phyloP scores from a whole-genome alignment of 768 basidiomycete species.

The Lactifluus volemus region DNA sequence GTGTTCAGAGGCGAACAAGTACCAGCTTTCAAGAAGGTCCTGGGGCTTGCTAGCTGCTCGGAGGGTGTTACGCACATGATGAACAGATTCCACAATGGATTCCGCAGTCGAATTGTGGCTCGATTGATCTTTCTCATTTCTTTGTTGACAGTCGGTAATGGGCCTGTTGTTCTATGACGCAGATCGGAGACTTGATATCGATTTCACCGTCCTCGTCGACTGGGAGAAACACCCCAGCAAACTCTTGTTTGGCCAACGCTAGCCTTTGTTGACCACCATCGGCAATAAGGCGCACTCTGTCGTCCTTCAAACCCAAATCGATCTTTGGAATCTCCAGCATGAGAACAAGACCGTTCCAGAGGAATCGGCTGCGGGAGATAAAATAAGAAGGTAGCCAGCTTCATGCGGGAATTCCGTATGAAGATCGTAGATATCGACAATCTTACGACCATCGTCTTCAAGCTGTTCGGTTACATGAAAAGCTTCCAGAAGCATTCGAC shows the following conservation, averaged over 20 bases:
- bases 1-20: slow-evolving; percentile 91
- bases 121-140: slow-evolving; percentile 88
- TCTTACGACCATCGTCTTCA: slow-evolving; percentile 43
- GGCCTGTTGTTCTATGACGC: slow-evolving; percentile 70
- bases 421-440: slow-evolving; percentile 33
- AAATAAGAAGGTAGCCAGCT: slow-evolving; percentile 69
- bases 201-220: slow-evolving; percentile 52
- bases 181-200: slow-evolving; percentile 13
- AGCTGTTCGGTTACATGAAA: slow-evolving; percentile 67
- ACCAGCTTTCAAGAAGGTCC: slow-evolving; percentile 91
- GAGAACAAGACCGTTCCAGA: slow-evolving; percentile 88
- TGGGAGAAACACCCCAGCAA: slow-evolving; percentile 54
- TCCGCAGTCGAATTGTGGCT: slow-evolving; percentile 81
- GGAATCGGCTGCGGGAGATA: slow-evolving; percentile 83
- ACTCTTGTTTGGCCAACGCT: slow-evolving; percentile 65
- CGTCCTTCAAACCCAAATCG: slow-evolving; percentile 77
- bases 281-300: slow-evolving; percentile 85
- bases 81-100: slow-evolving; percentile 86
- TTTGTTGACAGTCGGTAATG: slow-evolving; percentile 84
- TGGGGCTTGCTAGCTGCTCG: slow-evolving; percentile 55
- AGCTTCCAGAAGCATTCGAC: slow-evolving; percentile 73
- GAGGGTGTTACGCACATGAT: slow-evolving; percentile 69
- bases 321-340: slow-evolving; percentile 65
- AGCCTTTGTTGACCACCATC: slow-evolving; percentile 80
- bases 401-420: slow-evolving; percentile 49